Evolutionary conservation across 2,329 filamentous ascomycete genomes (phyloP).

Genomic region (Colletotrichum camelliae): DNA sequence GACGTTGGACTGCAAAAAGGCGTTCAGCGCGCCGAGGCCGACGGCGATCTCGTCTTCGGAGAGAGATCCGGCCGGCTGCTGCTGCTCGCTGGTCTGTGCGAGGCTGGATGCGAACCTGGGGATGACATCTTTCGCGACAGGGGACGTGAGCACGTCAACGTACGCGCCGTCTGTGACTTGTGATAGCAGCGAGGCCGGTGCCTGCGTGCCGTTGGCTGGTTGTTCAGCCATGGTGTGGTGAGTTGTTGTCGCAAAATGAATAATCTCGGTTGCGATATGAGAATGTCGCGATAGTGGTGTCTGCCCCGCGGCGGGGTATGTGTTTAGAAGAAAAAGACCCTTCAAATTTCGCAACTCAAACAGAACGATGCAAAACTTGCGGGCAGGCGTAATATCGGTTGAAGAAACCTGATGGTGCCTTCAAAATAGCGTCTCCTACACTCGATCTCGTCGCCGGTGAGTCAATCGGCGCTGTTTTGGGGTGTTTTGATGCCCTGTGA

Average conservation of each 20-base stretch:
- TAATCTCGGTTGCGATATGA: background rate
- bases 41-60: slow-evolving; percentile 46
- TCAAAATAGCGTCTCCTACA: background rate
- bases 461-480: background rate
- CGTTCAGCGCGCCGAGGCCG: slow-evolving; percentile 73
- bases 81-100: background rate
- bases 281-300: background rate
- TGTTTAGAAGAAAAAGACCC: background rate
- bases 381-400: no score
- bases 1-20: slow-evolving; percentile 86
- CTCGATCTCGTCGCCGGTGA: background rate
- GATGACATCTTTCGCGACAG: background rate
- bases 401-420: background rate
- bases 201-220: background rate
- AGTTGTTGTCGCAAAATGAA: background rate
- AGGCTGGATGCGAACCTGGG: background rate
- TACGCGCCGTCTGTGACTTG: background rate
- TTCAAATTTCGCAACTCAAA: background rate
- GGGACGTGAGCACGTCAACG: slow-evolving; percentile 10
- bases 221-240: background rate
- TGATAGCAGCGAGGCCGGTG: background rate
- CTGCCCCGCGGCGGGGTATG: slow-evolving; percentile 18
- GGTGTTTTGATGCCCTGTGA: slow-evolving; percentile 11
- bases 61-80: background rate
- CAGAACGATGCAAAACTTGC: background rate